phyloP scores from a whole-genome alignment of 257 asterid genomes.

The Nicotiana benthamiana region DNA sequence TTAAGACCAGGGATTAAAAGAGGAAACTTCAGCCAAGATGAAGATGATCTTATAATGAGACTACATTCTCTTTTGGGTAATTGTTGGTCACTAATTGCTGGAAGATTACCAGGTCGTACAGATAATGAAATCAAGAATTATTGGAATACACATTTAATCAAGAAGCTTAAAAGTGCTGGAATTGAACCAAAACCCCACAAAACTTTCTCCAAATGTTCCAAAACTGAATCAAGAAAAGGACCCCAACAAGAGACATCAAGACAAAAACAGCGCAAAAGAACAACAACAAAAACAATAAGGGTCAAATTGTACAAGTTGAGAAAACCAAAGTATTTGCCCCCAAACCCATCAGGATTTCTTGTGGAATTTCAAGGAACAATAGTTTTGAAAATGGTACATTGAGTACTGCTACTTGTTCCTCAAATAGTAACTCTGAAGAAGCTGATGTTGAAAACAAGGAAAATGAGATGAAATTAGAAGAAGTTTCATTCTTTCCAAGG shows the following conservation, averaged over 20 bases:
- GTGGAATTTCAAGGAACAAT: conserved; percentile 23
- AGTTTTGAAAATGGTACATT: conserved; percentile 34
- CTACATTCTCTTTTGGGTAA: conserved; percentile 61
- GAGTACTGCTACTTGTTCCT: conserved; percentile 11
- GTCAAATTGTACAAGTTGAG: neutral
- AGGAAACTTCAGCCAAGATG: conserved; percentile 52
- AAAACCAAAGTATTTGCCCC: conserved; percentile 32
- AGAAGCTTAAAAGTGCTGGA: conserved; percentile 25
- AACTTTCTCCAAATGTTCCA: neutral
- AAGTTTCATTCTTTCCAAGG: neutral
- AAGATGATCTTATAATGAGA: conserved; percentile 57
- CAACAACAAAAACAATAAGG: neutral
- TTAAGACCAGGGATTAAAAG: conserved; percentile 68
- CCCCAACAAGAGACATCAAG: neutral
- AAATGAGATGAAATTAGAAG: neutral
- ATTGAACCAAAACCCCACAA: conserved; percentile 17
- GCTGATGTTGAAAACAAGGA: neutral
- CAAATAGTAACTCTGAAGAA: conserved; percentile 15
- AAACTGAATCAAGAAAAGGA: neutral
- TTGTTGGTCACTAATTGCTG: conserved; percentile 76
- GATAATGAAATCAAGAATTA: conserved; percentile 72
- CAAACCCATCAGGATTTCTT: conserved; percentile 38
- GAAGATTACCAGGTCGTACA: conserved; percentile 70
- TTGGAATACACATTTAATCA: conserved; percentile 63
- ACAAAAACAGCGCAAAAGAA: neutral